Evolutionary conservation across 441 rosid species (phyloP), one percentile per base, ranked within the genome.

Genomic region (Adansonia rubrostipa): DNA sequence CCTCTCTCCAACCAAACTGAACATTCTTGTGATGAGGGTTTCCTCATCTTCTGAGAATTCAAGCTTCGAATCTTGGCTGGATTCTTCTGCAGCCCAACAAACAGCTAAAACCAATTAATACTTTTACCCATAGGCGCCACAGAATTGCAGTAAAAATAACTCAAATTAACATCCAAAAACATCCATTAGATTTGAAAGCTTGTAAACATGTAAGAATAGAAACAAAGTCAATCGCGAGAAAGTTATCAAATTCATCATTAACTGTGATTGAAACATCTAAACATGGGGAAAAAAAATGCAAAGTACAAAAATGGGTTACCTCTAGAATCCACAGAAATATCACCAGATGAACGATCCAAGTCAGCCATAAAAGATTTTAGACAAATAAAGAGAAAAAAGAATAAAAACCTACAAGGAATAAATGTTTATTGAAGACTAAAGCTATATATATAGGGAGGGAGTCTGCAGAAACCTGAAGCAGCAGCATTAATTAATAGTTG

Each of bases 41-140:
- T 90, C 90, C 76, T 90, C 94, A 60, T 90, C 92, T 73, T 88
- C 90, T 28, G 89, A 84, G 83, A 90, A 90, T 15, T 86, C 89
- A 58, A 82, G 83, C 86, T 86, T 84, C n/a, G 79, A 79, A 10
- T 84, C 88, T 63, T 80, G 75, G 51, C 80, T 77, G 54, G 80
- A 63, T 42, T 86, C 84, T 40, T 87, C 89, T 85, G 87, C 82
- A 70, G 22, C 64, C 40, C 40, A 36, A 36, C n/a, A 33, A 72
- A 36, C 50, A 56, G n/a, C 11, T 4, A 11, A 50, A 17, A 67
- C 22, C 2, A 3, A 13, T 24, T 15, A 56, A 72, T 4, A 20
- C 17, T 3, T 42, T 6, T 22, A 17, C 6, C 7, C 14, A 22
- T 22, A 3, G 33, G 40, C 40, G 13, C 11, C 13, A 28, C n/a